Evolutionary conservation across 176 grass and related monocot species (phyloP).

Genomic region (sorghum (Sorghum bicolor)): Sorghum_bicolor_NCBIv3 NC_012875.2:3183001-3183500

Average conservation of each 20-base stretch:
- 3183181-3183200: neutral
- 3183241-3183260: neutral
- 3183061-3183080: slow-evolving; percentile 6
- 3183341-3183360: neutral
- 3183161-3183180: slow-evolving; percentile 8
- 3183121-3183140: slow-evolving; percentile 29
- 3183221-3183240: neutral
- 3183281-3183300: neutral
- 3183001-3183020: slow-evolving; percentile 22
- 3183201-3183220: slow-evolving; percentile 37
- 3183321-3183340: neutral
- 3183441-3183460: neutral
- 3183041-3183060: neutral
- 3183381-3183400: neutral
- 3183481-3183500: neutral
- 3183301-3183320: neutral
- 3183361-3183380: neutral
- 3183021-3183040: neutral
- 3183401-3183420: neutral
- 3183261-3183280: neutral
- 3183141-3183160: neutral
- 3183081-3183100: slow-evolving; percentile 9
- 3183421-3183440: neutral
- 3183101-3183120: slow-evolving; percentile 22
- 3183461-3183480: neutral